Evolutionary conservation across 129 eudicot genomes (phyloP), one percentile per base, ranked within the genome.

Genomic region (carrot (Daucus carota)): DNA sequence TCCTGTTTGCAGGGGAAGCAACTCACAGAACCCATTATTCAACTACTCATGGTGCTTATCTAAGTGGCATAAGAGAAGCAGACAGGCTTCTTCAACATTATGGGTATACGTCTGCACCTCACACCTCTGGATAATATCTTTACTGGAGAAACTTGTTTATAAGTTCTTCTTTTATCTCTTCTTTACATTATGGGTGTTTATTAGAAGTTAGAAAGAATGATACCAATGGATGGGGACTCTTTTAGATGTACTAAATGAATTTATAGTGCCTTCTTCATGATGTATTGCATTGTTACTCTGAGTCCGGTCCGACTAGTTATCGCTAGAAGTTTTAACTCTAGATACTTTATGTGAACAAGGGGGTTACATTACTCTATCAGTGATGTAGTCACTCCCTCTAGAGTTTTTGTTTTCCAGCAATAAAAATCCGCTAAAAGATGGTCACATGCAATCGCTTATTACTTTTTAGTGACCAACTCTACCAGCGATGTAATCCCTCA

Each of bases 11-110:
- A 69, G 98, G 98, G 54, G 98, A 92, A 85, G 98, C 98, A 46
- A 92, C 98, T 54, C 96, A 93, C 74, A 93, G 91, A 78, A 93
- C 95, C 70, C 95, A 88, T 80, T 93, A 90, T 75, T 93, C 98
- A 24, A 93, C 98, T 18, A 90, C 98, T 63, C 96, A 93, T 84
- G 98, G 98, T 44, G 98, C 96, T 77, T 93, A 93, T 81, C 87
- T 86, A 73, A 93, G 98, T 85, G 98, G 98, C n/a, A 80, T 93
- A 43, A 90, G 98, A 83, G 98, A 93, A 88, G 98, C 98, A 73
- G 84, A 88, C 74, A 93, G 98, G 92, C 90, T 93, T 77, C 90
- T 92, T 75, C 81, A 86, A 79, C 90, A 90, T 79, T 92, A 90
- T 80, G n/a, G n/a, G n/a, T n/a, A n/a, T n/a, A n/a, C n/a, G n/a